Base-by-base conservation (phyloP, 257 asterid species). In the Prunella vulgaris region DNA sequence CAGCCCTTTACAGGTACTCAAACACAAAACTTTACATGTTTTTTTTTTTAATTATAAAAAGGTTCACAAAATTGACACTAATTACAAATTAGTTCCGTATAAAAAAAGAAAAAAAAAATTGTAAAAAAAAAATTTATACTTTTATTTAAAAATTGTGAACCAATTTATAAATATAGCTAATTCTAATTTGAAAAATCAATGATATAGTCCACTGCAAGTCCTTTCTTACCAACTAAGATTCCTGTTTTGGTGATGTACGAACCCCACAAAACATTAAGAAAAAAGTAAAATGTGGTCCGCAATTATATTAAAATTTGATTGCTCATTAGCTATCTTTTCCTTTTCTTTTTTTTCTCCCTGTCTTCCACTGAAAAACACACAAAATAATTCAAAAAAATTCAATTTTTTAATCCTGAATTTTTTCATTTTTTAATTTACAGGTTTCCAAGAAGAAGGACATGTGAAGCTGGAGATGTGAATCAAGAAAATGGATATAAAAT, bases 401-500 rank as follows among this genome's bases (percentile, higher is more conserved):
- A 14, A 5, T 15, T 14, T 46, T 14, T 15, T 77, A 7, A 28
- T 37, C 24, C 53, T 12, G 21, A 12, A n/a, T 53, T 51, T 33
- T 35, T 35, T 35, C 0, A n/a, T n/a, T n/a, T n/a, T n/a, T n/a
- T n/a, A n/a, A n/a, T n/a, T 58, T 80, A 66, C 90, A 90, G 97
- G 88, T 66, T 79, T 74, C 52, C 28, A 52, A 1, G 91, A 84
- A 73, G 68, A 79, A 62, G 78, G 80, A 59, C 74, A 83, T 64
- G 85, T 86, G 72, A 90, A 86, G 90, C 74, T 83, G 83, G 95
- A 84, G 84, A 90, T 82, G 93, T 88, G 85, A 88, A 51, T 60
- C 73, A 48, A 67, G 5, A 51, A 18, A 65, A 58, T 42, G 53
- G 40, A 71, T 46, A 65, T 68, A 72, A 25, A n/a, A 72, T 76